Percentiles rank a stretch among this genome's conserved stretches.
Evolutionary conservation across 805 yeast species (phyloP).

Genomic region (Kluyveromyces lactis): DNA sequence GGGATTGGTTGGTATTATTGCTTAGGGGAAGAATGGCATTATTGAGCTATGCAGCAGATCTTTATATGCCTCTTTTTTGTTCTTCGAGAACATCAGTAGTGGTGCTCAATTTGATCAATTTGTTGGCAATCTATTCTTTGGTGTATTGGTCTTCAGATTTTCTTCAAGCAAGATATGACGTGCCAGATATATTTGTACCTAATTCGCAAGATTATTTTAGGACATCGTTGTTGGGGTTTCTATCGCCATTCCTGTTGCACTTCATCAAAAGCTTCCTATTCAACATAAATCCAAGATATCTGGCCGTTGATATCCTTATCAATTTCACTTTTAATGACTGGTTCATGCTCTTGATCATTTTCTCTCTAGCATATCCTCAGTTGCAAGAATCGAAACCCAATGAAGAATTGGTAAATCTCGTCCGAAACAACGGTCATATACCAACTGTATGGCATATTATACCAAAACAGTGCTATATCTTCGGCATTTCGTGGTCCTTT

Average conservation of each 20-base stretch:
- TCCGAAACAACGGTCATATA: background rate
- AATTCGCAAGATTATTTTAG: slow-evolving; percentile 33
- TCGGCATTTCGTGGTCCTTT: slow-evolving; percentile 32
- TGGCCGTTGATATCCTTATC: slow-evolving; percentile 24
- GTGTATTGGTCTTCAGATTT: slow-evolving; percentile 18
- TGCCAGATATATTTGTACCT: slow-evolving; percentile 29
- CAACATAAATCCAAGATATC: slow-evolving; percentile 21
- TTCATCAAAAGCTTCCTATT: slow-evolving; percentile 24
- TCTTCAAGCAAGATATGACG: slow-evolving; percentile 19
- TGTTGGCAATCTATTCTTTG: slow-evolving; percentile 11
- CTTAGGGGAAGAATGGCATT: slow-evolving; percentile 17
- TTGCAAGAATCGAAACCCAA: slow-evolving; percentile 18
- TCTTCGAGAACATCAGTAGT: slow-evolving; percentile 22
- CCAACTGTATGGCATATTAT: slow-evolving; percentile 32
- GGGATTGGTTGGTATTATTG: no score
- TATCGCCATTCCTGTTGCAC: slow-evolving; percentile 29
- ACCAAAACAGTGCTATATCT: slow-evolving; percentile 32
- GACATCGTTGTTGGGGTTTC: slow-evolving; percentile 29
- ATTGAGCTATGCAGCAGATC: slow-evolving; percentile 24
- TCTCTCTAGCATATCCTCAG: slow-evolving; percentile 35
- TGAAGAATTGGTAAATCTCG: no score
- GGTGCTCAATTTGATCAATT: slow-evolving; percentile 7
- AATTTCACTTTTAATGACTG: slow-evolving; percentile 30
- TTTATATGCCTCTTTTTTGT: slow-evolving; percentile 29
- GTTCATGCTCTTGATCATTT: slow-evolving; percentile 29